Base-by-base conservation (phyloP, 2,329 filamentous ascomycete genomes). In the Pseudogymnoascus sp. region DNA sequence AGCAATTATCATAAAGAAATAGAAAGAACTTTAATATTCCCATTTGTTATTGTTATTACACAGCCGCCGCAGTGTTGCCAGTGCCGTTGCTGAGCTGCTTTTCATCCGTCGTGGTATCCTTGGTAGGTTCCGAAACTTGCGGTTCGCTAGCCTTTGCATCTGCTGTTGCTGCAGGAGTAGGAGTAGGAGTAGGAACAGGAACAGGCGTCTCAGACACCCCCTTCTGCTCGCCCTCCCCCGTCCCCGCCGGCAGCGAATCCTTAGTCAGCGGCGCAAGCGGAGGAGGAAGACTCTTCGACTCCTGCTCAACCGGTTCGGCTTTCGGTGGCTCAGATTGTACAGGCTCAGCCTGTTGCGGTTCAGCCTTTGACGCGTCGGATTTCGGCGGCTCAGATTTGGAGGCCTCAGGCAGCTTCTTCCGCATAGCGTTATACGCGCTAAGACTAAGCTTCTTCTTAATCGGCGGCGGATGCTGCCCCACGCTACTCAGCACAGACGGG, bases 391-490 rank as follows among this genome's bases (percentile, higher is more conserved):
- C 65, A 3, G 63, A 61, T 31, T 51, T 65, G 3, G 65, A 62
- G 11, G 69, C 63, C 45, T 73, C 68, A 6, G 66, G 43, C 16
- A 36, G 13, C 66, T 78, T 79, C 28, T 75, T 78, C 69, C 71
- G 79, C 2, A 80, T 79, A 2, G 79, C 80, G 71, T 85, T 86
- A 70, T 89, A 89, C 70, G 88, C 86, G 69, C 85, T 88, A 1
- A 88, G 73, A 67, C 84, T 88, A 39, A 89, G 75, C 73, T 88
- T 88, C 78, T 89, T 88, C 75, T 87, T 87, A 34, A 85, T 77
- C 2, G 86, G 85, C 67, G 84, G 87, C 2, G 84, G 83, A 21
- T 80, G 78, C 8, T 78, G 78, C 5, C 73, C 73, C 7, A 77
- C 68, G 13, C 80, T 79, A 64, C 81, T 83, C 36, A 78, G 70